These are phyloP conservation scores for Exserohilum rostratum DNA, from an alignment of 2,329 filamentous ascomycete species.

Conservation along the genomic window DNA sequence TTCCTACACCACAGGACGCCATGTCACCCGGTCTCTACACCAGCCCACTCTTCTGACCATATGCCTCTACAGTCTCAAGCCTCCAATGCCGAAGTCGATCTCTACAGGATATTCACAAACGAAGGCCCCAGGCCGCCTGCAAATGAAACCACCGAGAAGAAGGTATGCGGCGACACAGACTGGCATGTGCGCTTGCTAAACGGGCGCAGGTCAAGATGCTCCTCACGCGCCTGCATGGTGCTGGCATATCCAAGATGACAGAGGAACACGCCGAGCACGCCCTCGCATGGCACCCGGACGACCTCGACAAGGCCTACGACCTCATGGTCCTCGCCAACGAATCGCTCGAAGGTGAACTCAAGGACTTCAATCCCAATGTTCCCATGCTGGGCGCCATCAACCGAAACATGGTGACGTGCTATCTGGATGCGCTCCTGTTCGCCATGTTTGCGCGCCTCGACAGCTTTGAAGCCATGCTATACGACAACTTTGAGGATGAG, in stretches of 20 bases:
- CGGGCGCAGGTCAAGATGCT: conserved; percentile 58
- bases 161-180: conserved; percentile 38
- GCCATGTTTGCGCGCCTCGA: conserved; percentile 93
- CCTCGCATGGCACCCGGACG: conserved; percentile 68
- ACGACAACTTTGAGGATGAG: conserved; percentile 76
- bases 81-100: conserved; percentile 50
- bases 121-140: conserved; percentile 57
- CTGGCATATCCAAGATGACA: conserved; percentile 63
- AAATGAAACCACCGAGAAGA: conserved; percentile 64
- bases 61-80: conserved; percentile 32
- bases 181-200: conserved; percentile 8
- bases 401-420: conserved; percentile 86
- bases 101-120: conserved; percentile 69
- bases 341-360: conserved; percentile 78
- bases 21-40: conserved; percentile 18
- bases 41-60: conserved; percentile 35
- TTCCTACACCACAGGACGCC: conserved; percentile 27
- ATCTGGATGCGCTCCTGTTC: conserved; percentile 87
- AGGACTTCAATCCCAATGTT: conserved; percentile 73
- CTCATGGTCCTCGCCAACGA: conserved; percentile 80
- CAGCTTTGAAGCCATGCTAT: conserved; percentile 91
- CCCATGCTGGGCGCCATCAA: conserved; percentile 87
- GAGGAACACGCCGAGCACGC: conserved; percentile 68
- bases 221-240: conserved; percentile 57
- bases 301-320: conserved; percentile 75